Base-by-base conservation (phyloP, 2,329 filamentous ascomycete genomes). In the Zasmidium citrigriseum region DNA sequence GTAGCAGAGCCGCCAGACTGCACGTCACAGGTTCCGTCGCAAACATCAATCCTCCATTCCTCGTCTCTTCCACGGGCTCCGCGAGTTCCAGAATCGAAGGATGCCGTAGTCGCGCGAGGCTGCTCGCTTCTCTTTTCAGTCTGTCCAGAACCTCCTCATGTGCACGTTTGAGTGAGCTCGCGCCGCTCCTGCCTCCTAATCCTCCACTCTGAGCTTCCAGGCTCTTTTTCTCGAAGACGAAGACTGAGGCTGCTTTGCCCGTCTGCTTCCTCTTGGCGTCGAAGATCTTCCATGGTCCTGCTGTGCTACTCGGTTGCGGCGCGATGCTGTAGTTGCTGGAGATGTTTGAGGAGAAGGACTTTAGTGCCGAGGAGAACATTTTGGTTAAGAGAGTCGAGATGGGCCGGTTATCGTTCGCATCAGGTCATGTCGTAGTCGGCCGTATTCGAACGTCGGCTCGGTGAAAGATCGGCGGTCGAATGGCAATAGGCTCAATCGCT, bases 201-300 rank as follows among this genome's bases (percentile, higher is more conserved):
- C 85, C 83, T 49, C 80, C 83, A 16, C 84, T 82, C 59, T 88
- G 83, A 10, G 85, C 79, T 58, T 97, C 93, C 55, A 99, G 80
- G 0, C 86, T 85, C 77, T 96, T 96, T 73, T 87, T 88, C 65
- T 99, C 95, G 73, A 98, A 97, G 65, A 98, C 87, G 70, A 98
- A 99, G 66, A 98, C 87, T 16, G 93, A 97, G 55, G 89, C 95
- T 7, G 88, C 76, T 74, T 95, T 96, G 65, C 90, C 91, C 0
- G 92, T 96, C 25, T 89, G 91, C 78, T 97, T 98, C 79, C 96
- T 96, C 81, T 96, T 98, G 59, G 90, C 93, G 78, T 97, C 93
- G 82, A 93, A 93, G 70, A 99, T 95, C 79, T 92, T 96, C 95
- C 95, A 99, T 58, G 93, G 91, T 18, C 95, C 95, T 16, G 93